A percentile compares a stretch with the other conserved stretches of the same genome.
phyloP scores from a whole-genome alignment of 1,284 basidiomycete species.

The Polyporus tsugae region DNA sequence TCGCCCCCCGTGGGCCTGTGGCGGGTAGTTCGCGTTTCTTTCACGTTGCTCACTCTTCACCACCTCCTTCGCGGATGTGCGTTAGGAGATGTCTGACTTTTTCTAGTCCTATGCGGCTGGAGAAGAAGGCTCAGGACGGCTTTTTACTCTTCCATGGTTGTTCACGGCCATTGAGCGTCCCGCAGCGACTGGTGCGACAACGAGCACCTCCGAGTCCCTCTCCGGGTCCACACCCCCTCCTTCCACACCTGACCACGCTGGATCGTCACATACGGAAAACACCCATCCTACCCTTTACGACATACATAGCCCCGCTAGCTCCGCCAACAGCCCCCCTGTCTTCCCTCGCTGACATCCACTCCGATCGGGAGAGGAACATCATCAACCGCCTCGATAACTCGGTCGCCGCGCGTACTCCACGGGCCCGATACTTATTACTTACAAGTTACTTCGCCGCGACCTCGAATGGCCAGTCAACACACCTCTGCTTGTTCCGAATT shows the following conservation, averaged over 20 bases:
- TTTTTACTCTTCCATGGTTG: too few species aligned
- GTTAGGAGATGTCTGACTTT: too few species aligned
- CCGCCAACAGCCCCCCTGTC: constrained; percentile 59
- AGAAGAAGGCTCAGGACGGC: constrained; percentile 41
- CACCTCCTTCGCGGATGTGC: too few species aligned
- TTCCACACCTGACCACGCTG: constrained; percentile 64
- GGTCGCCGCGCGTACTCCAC: constrained; percentile 59
- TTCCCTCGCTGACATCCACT: constrained; percentile 54
- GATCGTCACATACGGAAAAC: constrained; percentile 48
- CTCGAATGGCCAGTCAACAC: too few species aligned
- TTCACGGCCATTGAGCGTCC: too few species aligned
- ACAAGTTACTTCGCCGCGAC: too few species aligned
- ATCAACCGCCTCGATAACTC: constrained; percentile 54
- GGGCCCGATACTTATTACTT: constrained; percentile 23
- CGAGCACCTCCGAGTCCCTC: constrained; percentile 69
- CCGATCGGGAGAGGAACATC: constrained; percentile 58
- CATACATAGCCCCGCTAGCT: constrained; percentile 53
- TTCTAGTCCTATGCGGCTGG: too few species aligned
- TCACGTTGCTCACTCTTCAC: too few species aligned
- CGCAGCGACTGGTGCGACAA: constrained; percentile 66
- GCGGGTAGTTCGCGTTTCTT: too few species aligned
- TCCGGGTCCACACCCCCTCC: constrained; percentile 59
- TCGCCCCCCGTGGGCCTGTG: too few species aligned
- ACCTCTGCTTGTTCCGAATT: too few species aligned
- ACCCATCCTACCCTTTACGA: constrained; percentile 65